Base-by-base conservation (phyloP, 106 monocot species). In the Phalaenopsis aphrodite region DNA sequence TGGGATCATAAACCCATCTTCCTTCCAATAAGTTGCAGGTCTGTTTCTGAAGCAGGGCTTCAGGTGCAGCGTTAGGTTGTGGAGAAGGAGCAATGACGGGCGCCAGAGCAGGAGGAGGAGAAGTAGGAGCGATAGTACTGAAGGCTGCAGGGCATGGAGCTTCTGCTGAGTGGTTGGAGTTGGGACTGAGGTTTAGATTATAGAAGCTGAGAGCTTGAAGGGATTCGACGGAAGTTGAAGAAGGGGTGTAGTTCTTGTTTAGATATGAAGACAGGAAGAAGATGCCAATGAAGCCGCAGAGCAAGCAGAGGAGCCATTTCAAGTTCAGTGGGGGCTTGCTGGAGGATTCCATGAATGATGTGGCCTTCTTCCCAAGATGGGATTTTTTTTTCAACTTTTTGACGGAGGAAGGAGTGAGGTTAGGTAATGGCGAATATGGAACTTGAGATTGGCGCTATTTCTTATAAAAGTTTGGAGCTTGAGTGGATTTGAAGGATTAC, bases 1-100 rank as follows among this genome's bases (percentile, higher is more conserved):
- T 52, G 2, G 72, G 71, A 56, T 88, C 85, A 65, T 85, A 88
- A n/a, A 85, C 82, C 88, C 88, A 88, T 48, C 45, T 77, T 42
- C 88, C 88, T 2, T 82, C 58, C 61, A 83, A 88, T 65, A 65
- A 6, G 64, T 65, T 65, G 64, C 64, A 65, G 64, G 4, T 65
- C 23, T 65, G 10, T 12, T 52, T 14, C 14, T 10, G 19, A 23
- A 2, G 19, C 57, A 11, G 57, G 12, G 57, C 2, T 57, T 19
- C 19, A 57, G 57, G 57, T 57, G 14, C 3, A 57, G 57, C 10
- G 12, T 57, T 57, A 12, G 57, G 57, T 57, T 57, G 57, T 57
- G 64, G 11, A 21, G 64, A 19, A 3, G 10, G 14, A 52, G 12
- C 52, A 52, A 52, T 52, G 52, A 14, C 12, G 52, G 52, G 52